A percentile compares a stretch with the other conserved stretches of the same genome.
Conservation (phyloP, 257 asterid species). For the Salvia rosmarinus region DNA sequence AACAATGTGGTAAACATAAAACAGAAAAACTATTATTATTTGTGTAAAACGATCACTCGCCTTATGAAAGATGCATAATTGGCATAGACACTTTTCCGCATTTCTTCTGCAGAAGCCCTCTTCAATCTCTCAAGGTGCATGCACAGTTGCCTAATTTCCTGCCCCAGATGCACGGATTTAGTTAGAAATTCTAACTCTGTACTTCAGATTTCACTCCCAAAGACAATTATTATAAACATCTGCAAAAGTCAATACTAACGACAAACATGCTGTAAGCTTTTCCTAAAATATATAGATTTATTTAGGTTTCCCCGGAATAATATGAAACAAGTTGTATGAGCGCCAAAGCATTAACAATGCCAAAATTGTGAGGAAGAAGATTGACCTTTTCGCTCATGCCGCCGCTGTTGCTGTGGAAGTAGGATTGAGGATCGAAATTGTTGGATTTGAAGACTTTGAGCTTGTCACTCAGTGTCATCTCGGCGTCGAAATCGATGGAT, state of each 20-base stretch:
- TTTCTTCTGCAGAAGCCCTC: constrained; percentile 98
- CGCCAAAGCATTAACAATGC: neutral
- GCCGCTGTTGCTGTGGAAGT: constrained; percentile 59
- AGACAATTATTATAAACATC: neutral
- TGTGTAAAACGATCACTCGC: constrained; percentile 35
- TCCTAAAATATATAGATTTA: neutral
- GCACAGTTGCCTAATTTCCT: constrained; percentile 90
- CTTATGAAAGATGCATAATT: constrained; percentile 88
- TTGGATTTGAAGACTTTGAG: constrained; percentile 75
- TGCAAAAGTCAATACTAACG: no score
- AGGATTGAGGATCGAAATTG: constrained; percentile 61
- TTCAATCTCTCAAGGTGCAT: constrained; percentile 66
- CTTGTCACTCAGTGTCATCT: constrained; percentile 64
- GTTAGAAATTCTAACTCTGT: no score
- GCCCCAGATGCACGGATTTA: constrained; percentile 17
- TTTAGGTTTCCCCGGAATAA: neutral
- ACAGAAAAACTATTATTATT: neutral
- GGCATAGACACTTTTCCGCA: constrained; percentile 90
- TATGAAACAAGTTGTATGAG: neutral
- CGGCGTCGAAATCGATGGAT: constrained; percentile 63
- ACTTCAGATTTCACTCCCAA: neutral
- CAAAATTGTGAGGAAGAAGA: neutral
- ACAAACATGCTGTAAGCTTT: no score
- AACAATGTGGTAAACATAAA: neutral
- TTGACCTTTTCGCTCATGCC: constrained; percentile 76